phyloP scores from a whole-genome alignment of 2,329 filamentous ascomycete species.

The Camillea tinctor region DNA sequence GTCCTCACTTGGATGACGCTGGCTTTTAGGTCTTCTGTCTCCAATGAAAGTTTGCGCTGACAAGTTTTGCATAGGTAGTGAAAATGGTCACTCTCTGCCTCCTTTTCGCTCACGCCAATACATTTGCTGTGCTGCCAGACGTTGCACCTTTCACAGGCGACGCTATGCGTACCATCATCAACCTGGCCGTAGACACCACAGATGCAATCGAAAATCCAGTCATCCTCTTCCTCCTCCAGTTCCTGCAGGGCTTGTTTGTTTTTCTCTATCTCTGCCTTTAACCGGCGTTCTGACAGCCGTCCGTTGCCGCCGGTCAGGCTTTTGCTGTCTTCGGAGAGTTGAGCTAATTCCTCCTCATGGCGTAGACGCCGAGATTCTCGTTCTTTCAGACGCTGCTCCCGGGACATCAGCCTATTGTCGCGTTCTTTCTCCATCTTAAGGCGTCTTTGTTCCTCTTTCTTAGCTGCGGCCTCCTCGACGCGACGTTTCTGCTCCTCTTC shows the following conservation, averaged over 20 bases:
- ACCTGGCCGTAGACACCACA: conserved; percentile 90
- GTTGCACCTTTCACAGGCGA: conserved; percentile 90
- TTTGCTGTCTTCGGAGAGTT: conserved; percentile 73
- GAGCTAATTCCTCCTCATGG: conserved; percentile 79
- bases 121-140: conserved; percentile 98
- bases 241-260: conserved; percentile 74
- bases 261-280: conserved; percentile 79
- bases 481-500: conserved; percentile 68
- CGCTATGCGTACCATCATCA: conserved; percentile 90
- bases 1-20: conserved; percentile 56
- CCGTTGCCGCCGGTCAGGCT: conserved; percentile 53
- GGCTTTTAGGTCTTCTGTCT: conserved; percentile 58
- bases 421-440: conserved; percentile 67
- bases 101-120: conserved; percentile 72
- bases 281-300: conserved; percentile 73
- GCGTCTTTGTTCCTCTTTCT: conserved; percentile 64
- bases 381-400: conserved; percentile 83
- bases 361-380: conserved; percentile 79
- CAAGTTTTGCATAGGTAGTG: conserved; percentile 83
- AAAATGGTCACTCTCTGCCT: conserved; percentile 83
- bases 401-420: conserved; percentile 75
- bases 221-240: conserved; percentile 67
- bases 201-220: conserved; percentile 93
- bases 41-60: conserved; percentile 57
- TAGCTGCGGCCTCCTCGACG: conserved; percentile 63